Conservation (phyloP, 1,284 basidiomycete species). For the Afroboletus lepidellus region DNA sequence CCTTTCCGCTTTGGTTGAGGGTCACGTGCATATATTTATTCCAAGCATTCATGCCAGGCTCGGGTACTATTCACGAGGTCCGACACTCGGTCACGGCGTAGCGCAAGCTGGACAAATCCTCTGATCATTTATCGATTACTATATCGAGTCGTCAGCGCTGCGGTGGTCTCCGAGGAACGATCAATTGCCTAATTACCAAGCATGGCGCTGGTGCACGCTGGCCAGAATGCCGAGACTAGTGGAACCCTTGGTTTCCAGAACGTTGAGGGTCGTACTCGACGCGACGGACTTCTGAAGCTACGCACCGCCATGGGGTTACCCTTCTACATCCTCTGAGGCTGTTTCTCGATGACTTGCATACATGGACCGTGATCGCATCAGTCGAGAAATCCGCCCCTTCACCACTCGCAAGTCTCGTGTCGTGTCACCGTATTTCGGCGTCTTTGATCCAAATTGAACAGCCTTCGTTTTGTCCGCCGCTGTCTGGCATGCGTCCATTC, state of each 20-base stretch:
- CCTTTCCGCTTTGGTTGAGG: constrained; percentile 20
- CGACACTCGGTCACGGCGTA: constrained; percentile 45
- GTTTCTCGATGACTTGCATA: constrained; percentile 10
- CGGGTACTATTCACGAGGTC: constrained; percentile 47
- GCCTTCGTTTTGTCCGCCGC: constrained; percentile 31
- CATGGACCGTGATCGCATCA: constrained; percentile 10
- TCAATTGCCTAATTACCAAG: constrained; percentile 28
- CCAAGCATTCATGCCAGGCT: constrained; percentile 37
- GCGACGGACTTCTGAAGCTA: constrained; percentile 37
- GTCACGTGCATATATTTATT: constrained; percentile 19
- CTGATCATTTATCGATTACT: constrained; percentile 39
- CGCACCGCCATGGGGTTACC: constrained; percentile 36
- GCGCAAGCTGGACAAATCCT: constrained; percentile 36
- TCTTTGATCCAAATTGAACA: constrained; percentile 29
- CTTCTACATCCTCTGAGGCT: constrained; percentile 13
- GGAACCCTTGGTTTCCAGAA: constrained; percentile 23
- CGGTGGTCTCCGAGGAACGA: constrained; percentile 22
- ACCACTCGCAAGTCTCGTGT: constrained; percentile 34
- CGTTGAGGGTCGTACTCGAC: constrained; percentile 33
- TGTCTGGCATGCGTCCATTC: constrained; percentile 35
- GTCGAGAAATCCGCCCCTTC: constrained; percentile 31
- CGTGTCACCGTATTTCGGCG: constrained; percentile 38
- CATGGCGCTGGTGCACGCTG: constrained; percentile 33
- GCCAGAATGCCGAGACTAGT: too few species aligned
- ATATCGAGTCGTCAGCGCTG: constrained; percentile 42